Evolutionary conservation across 768 basidiomycete species (phyloP), one percentile per base, ranked within the genome.

Genomic region (Artomyces pyxidatus): DNA sequence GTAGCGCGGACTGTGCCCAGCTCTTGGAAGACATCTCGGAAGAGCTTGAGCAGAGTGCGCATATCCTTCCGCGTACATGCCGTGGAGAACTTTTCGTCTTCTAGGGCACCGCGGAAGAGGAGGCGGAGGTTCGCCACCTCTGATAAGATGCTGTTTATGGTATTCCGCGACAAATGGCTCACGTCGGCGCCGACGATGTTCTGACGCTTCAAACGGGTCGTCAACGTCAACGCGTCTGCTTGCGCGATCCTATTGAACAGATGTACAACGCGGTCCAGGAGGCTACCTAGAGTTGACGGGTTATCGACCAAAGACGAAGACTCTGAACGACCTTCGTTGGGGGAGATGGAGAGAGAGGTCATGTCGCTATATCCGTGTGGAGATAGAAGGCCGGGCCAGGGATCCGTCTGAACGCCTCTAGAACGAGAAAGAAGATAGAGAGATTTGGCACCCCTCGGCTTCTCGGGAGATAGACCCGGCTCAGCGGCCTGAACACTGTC

Each of bases 121-220:
- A 67, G 60, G 1, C 92, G 81, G n/a, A 95, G 69, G 11, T 72
- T 72, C 9, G 72, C 71, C 10, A 81, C 72, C 45, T 99, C 95
- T 22, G 73, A 66, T 12, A 91, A 59, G 43, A 99, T 80, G 44
- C 75, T 74, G 49, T 77, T 76, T 50, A 98, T 74, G 0, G 92
- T 96, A 22, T 77, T 78, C 39, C 85, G 81, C 0, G 92, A 94
- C 16, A 98, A 74, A 62, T 96, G 86, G 26, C 81, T 78, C 26
- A 97, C 76, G 56, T 96, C 92, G 8, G 90, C 86, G 21, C 85
- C 85, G 50, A 78, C 78, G 17, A 98, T 73, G 58, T 93, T 81
- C 57, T 97, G 94, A 48, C 92, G 84, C 65, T 90, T 94, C 23
- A 98, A 71, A 23, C 96, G 83, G 54, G 87, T 88, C 27, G 89